A percentile compares a stretch with the other conserved stretches of the same genome.
Conservation (phyloP, 208 protist species). For the Strigomonas galati region DNA sequence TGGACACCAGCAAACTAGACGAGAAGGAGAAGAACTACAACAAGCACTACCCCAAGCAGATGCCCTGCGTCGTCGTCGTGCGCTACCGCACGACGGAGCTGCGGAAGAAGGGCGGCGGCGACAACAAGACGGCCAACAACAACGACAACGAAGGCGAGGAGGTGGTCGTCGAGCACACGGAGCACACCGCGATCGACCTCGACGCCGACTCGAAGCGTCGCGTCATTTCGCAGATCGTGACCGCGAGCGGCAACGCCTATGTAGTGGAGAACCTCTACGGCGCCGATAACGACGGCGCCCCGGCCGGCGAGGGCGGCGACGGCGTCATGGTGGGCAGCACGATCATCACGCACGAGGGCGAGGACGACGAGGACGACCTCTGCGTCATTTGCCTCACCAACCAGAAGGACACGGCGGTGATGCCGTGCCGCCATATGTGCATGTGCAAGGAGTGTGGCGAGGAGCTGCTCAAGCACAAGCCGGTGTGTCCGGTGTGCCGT, state of each 20-base stretch:
- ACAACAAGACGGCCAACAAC: constrained; percentile 21
- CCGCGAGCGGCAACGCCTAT: constrained; percentile 72
- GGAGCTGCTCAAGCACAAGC: constrained; percentile 87
- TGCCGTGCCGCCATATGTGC: constrained; percentile 95
- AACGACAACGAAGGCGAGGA: constrained; percentile 29
- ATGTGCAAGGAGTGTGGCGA: constrained; percentile 93
- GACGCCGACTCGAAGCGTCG: constrained; percentile 67
- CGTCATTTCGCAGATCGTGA: constrained; percentile 84
- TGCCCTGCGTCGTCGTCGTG: constrained; percentile 86
- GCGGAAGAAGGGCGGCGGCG: constrained; percentile 36
- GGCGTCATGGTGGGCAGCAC: constrained; percentile 78
- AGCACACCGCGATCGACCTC: constrained; percentile 88
- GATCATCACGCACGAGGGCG: constrained; percentile 54
- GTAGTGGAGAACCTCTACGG: constrained; percentile 87
- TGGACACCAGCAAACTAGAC: constrained; percentile 71
- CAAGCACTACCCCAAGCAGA: constrained; percentile 88
- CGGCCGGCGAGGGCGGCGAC: constrained; percentile 30
- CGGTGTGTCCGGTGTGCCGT: constrained; percentile 94
- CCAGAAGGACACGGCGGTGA: constrained; percentile 86
- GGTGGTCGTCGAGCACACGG: constrained; percentile 69
- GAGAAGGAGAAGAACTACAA: constrained; percentile 86
- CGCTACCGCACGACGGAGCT: constrained; percentile 80
- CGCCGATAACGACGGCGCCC: constrained; percentile 53
- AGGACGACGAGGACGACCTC: constrained; percentile 79
- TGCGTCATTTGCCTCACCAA: constrained; percentile 95